Evolutionary conservation across 192 early-diverging fungal species (phyloP), one percentile per base, ranked within the genome.

Genomic region (Backusella sp.): DNA sequence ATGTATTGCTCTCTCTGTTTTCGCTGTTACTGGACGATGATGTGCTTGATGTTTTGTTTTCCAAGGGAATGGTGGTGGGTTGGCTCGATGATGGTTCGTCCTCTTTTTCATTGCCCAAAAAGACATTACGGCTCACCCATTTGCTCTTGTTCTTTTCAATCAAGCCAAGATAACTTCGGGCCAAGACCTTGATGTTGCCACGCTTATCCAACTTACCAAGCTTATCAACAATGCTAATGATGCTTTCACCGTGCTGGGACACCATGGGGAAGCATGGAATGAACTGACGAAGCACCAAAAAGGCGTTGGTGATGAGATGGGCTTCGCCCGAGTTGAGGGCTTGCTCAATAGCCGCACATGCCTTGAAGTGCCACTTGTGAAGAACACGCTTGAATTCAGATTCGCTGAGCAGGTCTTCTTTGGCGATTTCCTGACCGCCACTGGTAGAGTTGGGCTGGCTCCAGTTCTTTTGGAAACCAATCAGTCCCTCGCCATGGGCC

Each of bases 381-480:
- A 92, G 81, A 0, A 88, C 87, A 44, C 84, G 84, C 21, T 86
- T 76, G 81, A 93, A 96, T 1, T 89, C 88, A 21, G 88, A 83
- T 74, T 85, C 88, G 19, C 83, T 80, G 6, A 92, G 74, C 1
- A 91, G 71, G 42, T 92, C 78, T n/a, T 83, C 77, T 65, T 79
- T 83, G 42, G 75, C 76, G 32, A 56, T 49, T 14, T 66, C 71
- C 23, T 82, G 66, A 39, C 71, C 52, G 35, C 71, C 52, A 21
- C n/a, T 49, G 6, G 70, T 17, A 8, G 21, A 9, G 3, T 15
- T 62, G 5, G 70, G 44, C 21, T 78, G 80, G 9, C 68, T 73
- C 91, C 92, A 94, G 19, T 88, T 84, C 71, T 88, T 87, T 74
- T 88, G 88, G 74, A 95, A 94, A 12, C 93, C 94, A 36, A 89